Conservation (phyloP, 2,329 filamentous ascomycete species). For the Stromatinia cepivora region DNA sequence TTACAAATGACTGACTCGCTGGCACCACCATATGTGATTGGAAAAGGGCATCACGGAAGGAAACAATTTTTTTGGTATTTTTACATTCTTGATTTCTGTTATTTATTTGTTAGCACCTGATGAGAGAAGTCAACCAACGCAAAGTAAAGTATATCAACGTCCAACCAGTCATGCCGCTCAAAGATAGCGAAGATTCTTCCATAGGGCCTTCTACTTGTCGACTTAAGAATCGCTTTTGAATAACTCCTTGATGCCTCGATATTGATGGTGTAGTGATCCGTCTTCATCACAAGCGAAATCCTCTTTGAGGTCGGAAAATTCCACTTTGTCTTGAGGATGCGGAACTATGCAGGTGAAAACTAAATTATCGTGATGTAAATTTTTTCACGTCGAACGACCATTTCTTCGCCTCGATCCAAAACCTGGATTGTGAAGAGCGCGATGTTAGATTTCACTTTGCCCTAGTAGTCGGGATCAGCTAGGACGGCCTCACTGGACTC, state of each 20-base stretch:
- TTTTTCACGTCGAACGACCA: background rate
- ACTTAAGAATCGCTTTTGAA: background rate
- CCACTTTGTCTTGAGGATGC: background rate
- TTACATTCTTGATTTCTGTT: background rate
- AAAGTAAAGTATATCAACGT: background rate
- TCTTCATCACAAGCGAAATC: background rate
- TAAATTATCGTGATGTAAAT: background rate
- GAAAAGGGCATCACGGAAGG: background rate
- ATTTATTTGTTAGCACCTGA: background rate
- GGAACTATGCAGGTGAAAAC: background rate
- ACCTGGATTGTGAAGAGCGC: background rate
- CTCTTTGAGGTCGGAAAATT: background rate
- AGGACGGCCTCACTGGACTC: background rate
- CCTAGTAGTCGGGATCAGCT: background rate
- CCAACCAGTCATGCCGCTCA: background rate
- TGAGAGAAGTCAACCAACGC: background rate
- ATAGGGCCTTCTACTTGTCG: background rate
- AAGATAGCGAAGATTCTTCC: background rate
- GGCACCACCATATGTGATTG: background rate
- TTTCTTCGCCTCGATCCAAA: background rate
- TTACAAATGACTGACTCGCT: background rate
- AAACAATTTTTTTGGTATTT: background rate
- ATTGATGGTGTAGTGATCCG: background rate
- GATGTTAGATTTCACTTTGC: background rate
- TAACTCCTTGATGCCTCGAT: background rate